Conservation (phyloP, 805 yeast species). For the Schizosaccharomyces cryophilus region DNA sequence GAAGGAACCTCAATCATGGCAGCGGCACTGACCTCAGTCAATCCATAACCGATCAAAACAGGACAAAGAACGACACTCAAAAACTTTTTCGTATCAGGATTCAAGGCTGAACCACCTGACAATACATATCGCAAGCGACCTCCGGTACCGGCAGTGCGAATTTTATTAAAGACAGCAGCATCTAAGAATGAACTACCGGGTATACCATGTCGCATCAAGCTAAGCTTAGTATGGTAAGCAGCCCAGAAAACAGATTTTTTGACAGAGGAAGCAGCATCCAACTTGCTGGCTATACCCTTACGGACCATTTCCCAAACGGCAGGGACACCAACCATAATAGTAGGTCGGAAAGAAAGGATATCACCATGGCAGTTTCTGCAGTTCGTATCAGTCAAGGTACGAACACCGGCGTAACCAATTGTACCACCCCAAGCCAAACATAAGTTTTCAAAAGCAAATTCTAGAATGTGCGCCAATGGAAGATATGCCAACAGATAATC, state of each 20-base stretch:
- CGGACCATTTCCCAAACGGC: conserved; percentile 94
- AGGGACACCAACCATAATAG: conserved; percentile 93
- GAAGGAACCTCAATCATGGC: conserved; percentile 41
- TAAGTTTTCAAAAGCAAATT: conserved; percentile 62
- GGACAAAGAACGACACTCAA: conserved; percentile 56
- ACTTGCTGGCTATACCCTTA: conserved; percentile 68
- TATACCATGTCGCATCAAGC: conserved; percentile 35
- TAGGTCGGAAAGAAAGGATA: conserved; percentile 64
- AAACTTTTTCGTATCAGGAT: conserved; percentile 58
- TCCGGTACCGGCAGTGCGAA: conserved; percentile 73
- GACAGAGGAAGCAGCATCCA: conserved; percentile 36
- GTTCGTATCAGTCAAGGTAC: conserved; percentile 65
- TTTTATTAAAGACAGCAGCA: conserved; percentile 66
- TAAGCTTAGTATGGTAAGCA: conserved; percentile 50
- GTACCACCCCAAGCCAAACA: conserved; percentile 72
- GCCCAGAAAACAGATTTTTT: conserved; percentile 74
- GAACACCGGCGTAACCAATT: conserved; percentile 77
- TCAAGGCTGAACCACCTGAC: conserved; percentile 85
- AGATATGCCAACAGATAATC: conserved; percentile 72
- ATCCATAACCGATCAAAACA: conserved; percentile 82
- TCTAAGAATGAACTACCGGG: conserved; percentile 57
- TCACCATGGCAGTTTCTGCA: conserved; percentile 74
- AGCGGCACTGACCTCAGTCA: conserved; percentile 90
- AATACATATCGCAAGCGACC: conserved; percentile 49
- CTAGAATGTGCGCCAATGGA: conserved; percentile 92